Evolutionary conservation across 2,329 filamentous ascomycete genomes (phyloP), one percentile per base, ranked within the genome.

Genomic region (Phialocephala sp.): DNA sequence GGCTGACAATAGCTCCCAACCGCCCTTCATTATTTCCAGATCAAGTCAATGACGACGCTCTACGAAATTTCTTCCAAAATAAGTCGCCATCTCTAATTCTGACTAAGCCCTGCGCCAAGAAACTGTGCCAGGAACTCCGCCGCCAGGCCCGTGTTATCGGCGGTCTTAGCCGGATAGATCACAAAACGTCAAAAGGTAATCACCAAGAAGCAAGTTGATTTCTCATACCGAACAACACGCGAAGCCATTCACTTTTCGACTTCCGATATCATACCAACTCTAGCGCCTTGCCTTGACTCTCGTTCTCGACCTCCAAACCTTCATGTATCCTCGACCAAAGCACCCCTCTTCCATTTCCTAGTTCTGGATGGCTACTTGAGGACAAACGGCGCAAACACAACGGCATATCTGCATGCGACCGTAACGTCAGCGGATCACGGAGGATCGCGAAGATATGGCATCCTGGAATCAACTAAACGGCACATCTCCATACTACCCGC

Each of bases 381-480:
- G 22, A 62, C 58, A 63, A 64, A 62, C 64, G 56, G 59, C 66
- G 61, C 68, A 68, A 64, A 32, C 62, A 66, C 50, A 50, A 64
- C 59, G 60, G 60, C 62, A 67, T 66, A 57, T 56, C 72, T 75
- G 72, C 73, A 74, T 74, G 72, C 68, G 67, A 72, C 66, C 65
- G 64, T 65, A 64, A 70, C 64, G 20, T 35, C 60, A 59, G 57
- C 41, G 54, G 24, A 52, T 56, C 58, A 63, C 66, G 65, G 66
- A 39, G 66, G 63, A 70, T 67, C 60, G 68, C 64, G 63, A 57
- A 64, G 66, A 60, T 24, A 79, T 80, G 78, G 75, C 73, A 41
- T 76, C 77, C 63, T 75, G 75, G 71, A 74, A 76, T 59, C 72
- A 75, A 22, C 59, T 70, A 63, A 75, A 77, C 73, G 76, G 77